A percentile compares a stretch with the other conserved stretches of the same genome.
These are phyloP conservation scores for Simmondsia chinensis DNA, from an alignment of 148 eudicot species.

Conservation along the genomic window DNA sequence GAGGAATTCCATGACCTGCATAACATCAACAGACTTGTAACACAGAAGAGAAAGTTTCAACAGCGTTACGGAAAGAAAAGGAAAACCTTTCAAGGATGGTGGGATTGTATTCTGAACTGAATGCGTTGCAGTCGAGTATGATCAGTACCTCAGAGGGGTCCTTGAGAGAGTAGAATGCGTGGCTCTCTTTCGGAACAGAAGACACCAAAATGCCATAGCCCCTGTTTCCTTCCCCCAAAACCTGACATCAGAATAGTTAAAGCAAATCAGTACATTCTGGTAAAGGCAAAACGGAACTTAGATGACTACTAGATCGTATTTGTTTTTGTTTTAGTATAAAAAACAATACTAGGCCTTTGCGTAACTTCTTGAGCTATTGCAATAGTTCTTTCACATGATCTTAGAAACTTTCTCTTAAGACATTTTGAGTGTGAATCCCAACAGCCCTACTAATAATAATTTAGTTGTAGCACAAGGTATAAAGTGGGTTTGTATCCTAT, in stretches of 20 bases:
- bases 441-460: too few species aligned
- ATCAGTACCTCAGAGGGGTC: conserved; percentile 75
- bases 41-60: too few species aligned
- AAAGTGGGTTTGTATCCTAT: too few species aligned
- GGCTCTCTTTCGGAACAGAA: conserved; percentile 74
- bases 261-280: background rate
- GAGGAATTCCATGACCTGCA: conserved; percentile 86
- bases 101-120: background rate
- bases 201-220: conserved; percentile 90
- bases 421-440: too few species aligned
- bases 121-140: background rate
- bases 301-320: background rate
- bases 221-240: conserved; percentile 58
- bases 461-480: too few species aligned
- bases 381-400: too few species aligned
- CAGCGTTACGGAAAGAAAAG: background rate
- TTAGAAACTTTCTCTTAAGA: too few species aligned
- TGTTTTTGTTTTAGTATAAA: background rate
- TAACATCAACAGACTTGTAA: background rate
- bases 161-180: conserved; percentile 76
- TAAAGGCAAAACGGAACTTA: background rate
- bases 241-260: conserved; percentile 26
- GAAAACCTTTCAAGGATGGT: too few species aligned
- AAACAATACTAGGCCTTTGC: too few species aligned
- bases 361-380: too few species aligned